Evolutionary conservation across 73 alveolate genomes (phyloP).

Genomic region (Breviolum minutum): DNA sequence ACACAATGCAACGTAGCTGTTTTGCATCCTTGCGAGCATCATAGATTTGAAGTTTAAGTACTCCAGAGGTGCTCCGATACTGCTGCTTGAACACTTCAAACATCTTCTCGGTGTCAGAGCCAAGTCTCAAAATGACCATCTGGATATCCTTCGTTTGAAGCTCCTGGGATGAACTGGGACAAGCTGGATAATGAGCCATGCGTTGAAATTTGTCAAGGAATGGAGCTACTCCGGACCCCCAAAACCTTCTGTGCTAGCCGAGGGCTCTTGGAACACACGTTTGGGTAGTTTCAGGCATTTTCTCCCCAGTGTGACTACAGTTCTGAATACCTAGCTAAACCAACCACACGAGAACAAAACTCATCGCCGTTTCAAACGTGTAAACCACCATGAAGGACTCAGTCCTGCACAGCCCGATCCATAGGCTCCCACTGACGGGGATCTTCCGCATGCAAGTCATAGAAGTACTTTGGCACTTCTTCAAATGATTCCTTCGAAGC

Average conservation of each 20-base stretch:
- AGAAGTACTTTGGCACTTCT: neutral
- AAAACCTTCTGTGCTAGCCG: neutral
- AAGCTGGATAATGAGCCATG: no score
- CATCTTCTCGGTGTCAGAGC: conserved; percentile 25
- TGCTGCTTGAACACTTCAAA: conserved; percentile 23
- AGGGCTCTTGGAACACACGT: neutral
- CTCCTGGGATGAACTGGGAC: neutral
- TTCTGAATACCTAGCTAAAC: neutral
- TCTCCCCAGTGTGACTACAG: neutral
- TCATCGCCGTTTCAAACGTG: no score
- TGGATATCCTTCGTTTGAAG: conserved; percentile 28
- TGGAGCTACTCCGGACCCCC: neutral
- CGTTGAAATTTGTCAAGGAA: neutral
- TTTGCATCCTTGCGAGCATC: neutral
- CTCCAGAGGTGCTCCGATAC: neutral
- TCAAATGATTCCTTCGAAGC: neutral
- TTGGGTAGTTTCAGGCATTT: neutral
- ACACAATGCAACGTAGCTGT: conserved; percentile 14
- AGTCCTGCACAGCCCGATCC: conserved; percentile 23
- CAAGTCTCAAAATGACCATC: conserved; percentile 23
- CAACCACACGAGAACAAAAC: no score
- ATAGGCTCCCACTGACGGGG: conserved; percentile 66
- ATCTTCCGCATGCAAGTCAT: conserved; percentile 56
- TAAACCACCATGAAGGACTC: neutral
- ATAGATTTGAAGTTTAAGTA: neutral